Percentiles rank a stretch among this genome's conserved stretches.
phyloP scores from a whole-genome alignment of 2,329 filamentous ascomycete species.

The Colletotrichum orbiculare region DNA sequence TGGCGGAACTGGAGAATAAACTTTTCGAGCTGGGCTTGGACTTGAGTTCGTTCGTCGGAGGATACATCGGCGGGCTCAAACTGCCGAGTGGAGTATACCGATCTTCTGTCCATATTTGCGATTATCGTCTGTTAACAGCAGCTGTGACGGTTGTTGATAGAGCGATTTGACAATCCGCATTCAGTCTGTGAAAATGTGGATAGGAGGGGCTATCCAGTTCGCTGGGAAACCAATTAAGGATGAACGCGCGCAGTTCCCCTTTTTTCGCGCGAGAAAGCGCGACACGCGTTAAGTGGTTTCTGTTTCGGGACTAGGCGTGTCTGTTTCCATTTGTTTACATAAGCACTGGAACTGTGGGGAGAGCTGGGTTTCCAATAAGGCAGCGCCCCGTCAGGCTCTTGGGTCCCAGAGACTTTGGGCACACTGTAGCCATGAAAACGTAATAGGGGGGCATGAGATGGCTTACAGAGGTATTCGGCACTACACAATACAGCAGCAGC shows the following conservation, averaged over 20 bases:
- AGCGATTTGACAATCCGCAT: constrained; percentile 23
- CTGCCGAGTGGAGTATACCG: constrained; percentile 86
- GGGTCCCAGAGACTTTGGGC: too few relatives aligned
- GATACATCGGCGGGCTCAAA: constrained; percentile 75
- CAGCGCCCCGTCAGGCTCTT: too few relatives aligned
- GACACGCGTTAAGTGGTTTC: constrained; percentile 33
- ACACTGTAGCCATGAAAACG: too few relatives aligned
- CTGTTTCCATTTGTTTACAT: too few relatives aligned
- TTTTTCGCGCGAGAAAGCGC: constrained; percentile 12
- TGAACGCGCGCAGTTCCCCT: constrained; percentile 22
- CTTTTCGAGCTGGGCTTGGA: constrained; percentile 84
- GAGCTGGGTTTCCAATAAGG: too few relatives aligned
- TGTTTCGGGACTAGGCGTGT: constrained; percentile 5
- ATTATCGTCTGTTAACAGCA: neutral
- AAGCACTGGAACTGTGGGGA: too few relatives aligned
- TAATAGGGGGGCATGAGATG: too few relatives aligned
- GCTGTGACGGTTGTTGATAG: constrained; percentile 9
- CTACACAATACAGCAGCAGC: too few relatives aligned
- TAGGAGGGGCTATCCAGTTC: constrained; percentile 30
- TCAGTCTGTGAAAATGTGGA: constrained; percentile 32
- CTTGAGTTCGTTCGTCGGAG: constrained; percentile 76
- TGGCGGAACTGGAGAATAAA: constrained; percentile 95
- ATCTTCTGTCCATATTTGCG: constrained; percentile 82
- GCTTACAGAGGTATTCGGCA: too few relatives aligned
- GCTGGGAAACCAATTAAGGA: constrained; percentile 19